A percentile compares a stretch with the other conserved stretches of the same genome.
phyloP scores from a whole-genome alignment of 345 rosid genomes.

The Populus alba region DNA sequence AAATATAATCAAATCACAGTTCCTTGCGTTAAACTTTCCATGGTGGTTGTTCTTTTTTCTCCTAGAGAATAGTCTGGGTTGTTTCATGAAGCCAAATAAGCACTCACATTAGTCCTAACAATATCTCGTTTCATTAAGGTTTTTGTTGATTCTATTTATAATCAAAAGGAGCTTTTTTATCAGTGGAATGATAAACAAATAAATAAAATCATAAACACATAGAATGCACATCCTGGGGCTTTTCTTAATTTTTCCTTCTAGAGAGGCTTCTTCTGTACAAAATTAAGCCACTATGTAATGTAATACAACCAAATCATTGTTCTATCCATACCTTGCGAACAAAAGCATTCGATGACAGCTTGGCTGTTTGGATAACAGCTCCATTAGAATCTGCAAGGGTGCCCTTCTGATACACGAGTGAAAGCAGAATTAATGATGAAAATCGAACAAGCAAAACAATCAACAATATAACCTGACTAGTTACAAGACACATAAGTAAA shows the following conservation, averaged over 20 bases:
- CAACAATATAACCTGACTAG: not conserved
- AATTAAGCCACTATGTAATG: not conserved
- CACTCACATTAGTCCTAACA: not conserved
- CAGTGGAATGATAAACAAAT: not conserved
- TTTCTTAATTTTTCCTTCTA: not conserved
- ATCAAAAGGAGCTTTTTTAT: not conserved
- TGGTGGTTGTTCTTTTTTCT: not conserved
- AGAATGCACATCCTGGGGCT: not conserved
- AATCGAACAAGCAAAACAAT: not conserved
- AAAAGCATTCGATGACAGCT: conserved; percentile 55
- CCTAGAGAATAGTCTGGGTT: not conserved
- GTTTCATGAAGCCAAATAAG: not conserved
- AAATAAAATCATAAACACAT: not conserved
- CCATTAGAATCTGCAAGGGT: conserved; percentile 37
- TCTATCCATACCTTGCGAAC: conserved; percentile 55
- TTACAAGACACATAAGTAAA: not conserved
- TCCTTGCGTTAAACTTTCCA: not conserved
- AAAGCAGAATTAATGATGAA: not conserved
- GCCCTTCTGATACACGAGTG: conserved; percentile 34
- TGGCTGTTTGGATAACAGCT: conserved; percentile 37
- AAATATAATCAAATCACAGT: not conserved
- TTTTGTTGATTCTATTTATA: not conserved
- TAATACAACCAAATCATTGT: not conserved
- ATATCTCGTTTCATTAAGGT: not conserved
- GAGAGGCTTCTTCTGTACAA: not conserved